Base-by-base conservation (phyloP, 2,329 filamentous ascomycete species). In the Phoma sp. region DNA sequence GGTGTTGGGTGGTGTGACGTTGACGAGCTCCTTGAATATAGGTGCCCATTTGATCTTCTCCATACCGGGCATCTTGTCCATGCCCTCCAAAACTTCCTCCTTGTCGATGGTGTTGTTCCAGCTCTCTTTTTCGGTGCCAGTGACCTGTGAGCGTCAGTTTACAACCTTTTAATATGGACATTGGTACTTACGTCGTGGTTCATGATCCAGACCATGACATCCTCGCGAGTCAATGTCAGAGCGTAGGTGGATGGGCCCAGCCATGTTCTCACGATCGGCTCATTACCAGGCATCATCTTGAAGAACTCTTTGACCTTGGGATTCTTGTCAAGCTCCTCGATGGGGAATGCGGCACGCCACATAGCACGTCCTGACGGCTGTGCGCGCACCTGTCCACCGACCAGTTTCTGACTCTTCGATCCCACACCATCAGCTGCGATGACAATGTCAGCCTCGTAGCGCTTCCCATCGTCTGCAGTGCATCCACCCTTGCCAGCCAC, bases 151-250 rank as follows among this genome's bases (percentile, higher is more conserved):
- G 1, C 18, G 32, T 71, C 47, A 70, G 56, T 11, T 9, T 21
- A n/a, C 9, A 5, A 11, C 42, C 20, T n/a, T 14, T 20, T 0
- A 28, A 18, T 1, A 28, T 4, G 11, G n/a, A 14, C 2, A 15
- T n/a, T 9, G 5, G 6, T 23, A 37, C 69, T 60, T 58, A 74
- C 77, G 57, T 79, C 77, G 66, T 80, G 77, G 64, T 80, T 81
- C 71, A 81, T 76, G 65, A 80, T 80, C 78, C 78, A 80, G 18
- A 80, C 78, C 75, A 80, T 79, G 26, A 77, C 76, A 61, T 81
- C 78, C 12, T 76, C 74, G 7, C 78, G 73, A 7, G 75, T 78
- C 26, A 80, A 60, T 1, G 77, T 80, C 46, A 80, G 66, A 15
- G 76, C 78, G 48, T 80, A 80, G 2, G 78, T 79, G 20, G 67